Base-by-base conservation (phyloP, 148 eudicot genomes). In the Vaccinium corymbosum region DNA sequence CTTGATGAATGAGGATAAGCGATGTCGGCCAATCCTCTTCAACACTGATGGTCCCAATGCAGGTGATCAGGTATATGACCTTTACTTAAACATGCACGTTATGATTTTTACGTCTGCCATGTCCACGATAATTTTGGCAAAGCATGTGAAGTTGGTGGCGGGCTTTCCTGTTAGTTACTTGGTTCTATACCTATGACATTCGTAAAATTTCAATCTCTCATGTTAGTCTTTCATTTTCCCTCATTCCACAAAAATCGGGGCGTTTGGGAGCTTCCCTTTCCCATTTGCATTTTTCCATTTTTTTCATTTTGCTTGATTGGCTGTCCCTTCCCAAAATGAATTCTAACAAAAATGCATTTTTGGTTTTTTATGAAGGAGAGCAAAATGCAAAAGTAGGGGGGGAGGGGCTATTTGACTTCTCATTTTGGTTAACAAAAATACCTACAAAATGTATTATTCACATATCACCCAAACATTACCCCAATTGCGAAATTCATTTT, bases 1-100 rank as follows among this genome's bases (percentile, higher is more conserved):
- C 90, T 94, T 95, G 93, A 95, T 95, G 98, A 95, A 95, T 88
- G 98, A 95, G 89, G 98, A 95, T 86, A 95, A 95, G 90, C 89
- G 98, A 66, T 95, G 98, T 86, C 90, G 97, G 52, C 98, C 98
- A 22, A 94, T 95, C 73, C 97, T 95, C 73, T 94, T 95, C 88
- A 92, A 91, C 72, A 94, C 93, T 14, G 95, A 95, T 78, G 98
- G 95, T 80, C 93, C 94, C 25, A 90, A 91, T 87, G 94, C 94
- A 25, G 98, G 98, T 59, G 97, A 95, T 89, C 97, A 95, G 97
- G 98, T 95, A 89, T 95, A 89, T 71, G 83, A 64, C 22, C 61
- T n/a, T 51, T 56, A 3, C 50, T 71, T 48, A n/a, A 52, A 1
- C 7, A 29, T 61, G 57, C 49, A 57, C 81, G 42, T 52, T 66